Evolutionary conservation across 1,284 basidiomycete genomes (phyloP).

Genomic region (Ceratobasidium sp.): DNA sequence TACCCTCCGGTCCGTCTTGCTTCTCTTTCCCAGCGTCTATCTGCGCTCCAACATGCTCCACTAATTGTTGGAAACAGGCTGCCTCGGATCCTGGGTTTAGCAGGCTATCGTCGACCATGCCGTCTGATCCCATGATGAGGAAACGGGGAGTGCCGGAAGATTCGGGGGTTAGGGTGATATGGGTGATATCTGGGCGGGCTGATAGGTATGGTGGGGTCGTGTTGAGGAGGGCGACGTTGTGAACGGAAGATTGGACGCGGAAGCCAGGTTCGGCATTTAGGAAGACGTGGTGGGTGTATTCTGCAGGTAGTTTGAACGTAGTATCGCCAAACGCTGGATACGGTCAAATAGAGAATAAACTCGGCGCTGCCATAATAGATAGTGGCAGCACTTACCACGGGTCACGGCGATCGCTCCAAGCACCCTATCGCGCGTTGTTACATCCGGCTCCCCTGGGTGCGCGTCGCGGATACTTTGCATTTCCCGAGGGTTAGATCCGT

Average conservation of each 20-base stretch:
- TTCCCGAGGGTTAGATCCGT: constrained; percentile 73
- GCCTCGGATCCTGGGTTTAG: constrained; percentile 40
- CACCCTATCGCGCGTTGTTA: constrained; percentile 70
- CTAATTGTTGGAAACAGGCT: constrained; percentile 12
- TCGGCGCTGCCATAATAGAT: constrained; percentile 45
- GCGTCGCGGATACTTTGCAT: constrained; percentile 69
- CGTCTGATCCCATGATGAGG: constrained; percentile 75
- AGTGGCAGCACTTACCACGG: constrained; percentile 65
- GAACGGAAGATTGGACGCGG: constrained; percentile 72
- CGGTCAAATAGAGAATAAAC: constrained; percentile 4
- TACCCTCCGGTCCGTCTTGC: constrained; percentile 56
- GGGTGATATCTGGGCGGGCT: constrained; percentile 72
- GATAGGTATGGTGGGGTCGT: constrained; percentile 77
- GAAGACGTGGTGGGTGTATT: constrained; percentile 73
- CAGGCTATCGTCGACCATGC: constrained; percentile 60
- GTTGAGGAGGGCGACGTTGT: constrained; percentile 73
- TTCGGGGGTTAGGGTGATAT: constrained; percentile 62
- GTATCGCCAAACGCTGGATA: constrained; percentile 73
- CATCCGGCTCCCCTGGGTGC: constrained; percentile 75
- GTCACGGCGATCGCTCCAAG: constrained; percentile 79
- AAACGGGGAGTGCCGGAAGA: constrained; percentile 56
- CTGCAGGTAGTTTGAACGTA: constrained; percentile 77
- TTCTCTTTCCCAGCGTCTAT: constrained; percentile 49
- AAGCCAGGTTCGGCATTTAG: constrained; percentile 75
- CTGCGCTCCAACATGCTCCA: constrained; percentile 2